Conservation (phyloP, 2,329 filamentous ascomycete species). For the Colletotrichum liriopes region DNA sequence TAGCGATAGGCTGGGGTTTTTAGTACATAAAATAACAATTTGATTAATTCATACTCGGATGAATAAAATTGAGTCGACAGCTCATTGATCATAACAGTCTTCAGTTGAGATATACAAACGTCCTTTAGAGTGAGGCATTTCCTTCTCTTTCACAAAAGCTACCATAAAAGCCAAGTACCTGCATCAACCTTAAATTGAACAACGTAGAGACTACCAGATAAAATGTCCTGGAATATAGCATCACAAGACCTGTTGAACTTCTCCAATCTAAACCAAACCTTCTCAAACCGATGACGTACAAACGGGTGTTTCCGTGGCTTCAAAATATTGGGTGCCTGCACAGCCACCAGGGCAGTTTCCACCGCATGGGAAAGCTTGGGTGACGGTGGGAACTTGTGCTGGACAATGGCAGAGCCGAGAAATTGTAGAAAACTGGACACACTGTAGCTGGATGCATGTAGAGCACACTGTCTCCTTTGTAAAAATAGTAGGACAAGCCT, state of each 20-base stretch:
- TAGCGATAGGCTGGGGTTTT: no score
- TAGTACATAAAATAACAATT: not conserved
- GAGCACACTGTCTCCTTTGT: conserved; percentile 22
- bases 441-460: conserved; percentile 21
- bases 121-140: not conserved
- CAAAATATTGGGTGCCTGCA: conserved; percentile 26
- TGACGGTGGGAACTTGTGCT: conserved; percentile 23
- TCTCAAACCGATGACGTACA: conserved; percentile 2
- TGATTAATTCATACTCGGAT: no score
- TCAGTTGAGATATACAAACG: not conserved
- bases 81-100: not conserved
- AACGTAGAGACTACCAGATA: not conserved
- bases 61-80: not conserved
- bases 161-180: not conserved
- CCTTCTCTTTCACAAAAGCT: not conserved
- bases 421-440: conserved; percentile 23
- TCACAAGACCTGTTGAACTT: not conserved
- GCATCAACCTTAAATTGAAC: not conserved
- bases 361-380: conserved; percentile 24
- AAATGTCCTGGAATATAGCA: fast-evolving
- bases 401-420: conserved; percentile 34
- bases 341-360: conserved; percentile 34
- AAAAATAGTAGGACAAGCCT: conserved; percentile 33
- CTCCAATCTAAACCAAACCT: no score
- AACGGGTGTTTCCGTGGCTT: conserved; percentile 26